phyloP scores from a whole-genome alignment of 345 rosid genomes.

The Aurinia saxatilis region DNA sequence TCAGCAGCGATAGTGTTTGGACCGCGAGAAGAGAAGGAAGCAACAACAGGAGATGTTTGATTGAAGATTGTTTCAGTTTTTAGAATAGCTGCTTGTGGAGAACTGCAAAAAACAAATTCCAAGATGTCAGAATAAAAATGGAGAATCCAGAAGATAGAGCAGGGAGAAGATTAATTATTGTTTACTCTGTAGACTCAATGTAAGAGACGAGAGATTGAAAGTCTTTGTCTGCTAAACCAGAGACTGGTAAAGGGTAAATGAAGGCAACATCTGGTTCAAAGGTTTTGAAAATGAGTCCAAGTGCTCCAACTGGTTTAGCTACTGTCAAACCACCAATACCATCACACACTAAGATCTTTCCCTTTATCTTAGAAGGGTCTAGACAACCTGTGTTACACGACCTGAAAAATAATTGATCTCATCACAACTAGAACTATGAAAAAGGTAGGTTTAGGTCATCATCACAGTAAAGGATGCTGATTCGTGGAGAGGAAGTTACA shows the following conservation, averaged over 20 bases:
- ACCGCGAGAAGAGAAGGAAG: constrained; percentile 17
- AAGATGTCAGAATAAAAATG: too few species aligned
- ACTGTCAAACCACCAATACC: background rate
- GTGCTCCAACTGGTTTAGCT: constrained; percentile 15
- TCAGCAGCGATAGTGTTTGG: background rate
- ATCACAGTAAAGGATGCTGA: background rate
- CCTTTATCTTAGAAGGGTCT: constrained; percentile 14
- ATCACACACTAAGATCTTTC: constrained; percentile 34
- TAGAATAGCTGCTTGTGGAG: constrained; percentile 3
- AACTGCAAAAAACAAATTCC: background rate
- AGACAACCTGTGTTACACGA: constrained; percentile 1
- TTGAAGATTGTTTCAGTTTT: constrained; percentile 7
- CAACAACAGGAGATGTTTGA: constrained; percentile 13
- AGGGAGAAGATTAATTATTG: too few species aligned
- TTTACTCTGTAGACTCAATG: too few species aligned
- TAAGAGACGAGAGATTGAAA: too few species aligned
- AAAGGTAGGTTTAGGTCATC: too few species aligned
- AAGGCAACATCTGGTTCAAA: background rate
- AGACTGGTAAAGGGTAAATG: too few species aligned
- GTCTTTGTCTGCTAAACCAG: too few species aligned
- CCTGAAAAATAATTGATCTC: constrained; percentile 10
- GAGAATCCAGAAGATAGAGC: too few species aligned
- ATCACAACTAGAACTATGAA: background rate
- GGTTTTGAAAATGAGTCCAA: constrained; percentile 7
- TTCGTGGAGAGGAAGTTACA: constrained; percentile 1